phyloP scores from a whole-genome alignment of 2,329 filamentous ascomycete genomes.

The Mariannaea elegans region DNA sequence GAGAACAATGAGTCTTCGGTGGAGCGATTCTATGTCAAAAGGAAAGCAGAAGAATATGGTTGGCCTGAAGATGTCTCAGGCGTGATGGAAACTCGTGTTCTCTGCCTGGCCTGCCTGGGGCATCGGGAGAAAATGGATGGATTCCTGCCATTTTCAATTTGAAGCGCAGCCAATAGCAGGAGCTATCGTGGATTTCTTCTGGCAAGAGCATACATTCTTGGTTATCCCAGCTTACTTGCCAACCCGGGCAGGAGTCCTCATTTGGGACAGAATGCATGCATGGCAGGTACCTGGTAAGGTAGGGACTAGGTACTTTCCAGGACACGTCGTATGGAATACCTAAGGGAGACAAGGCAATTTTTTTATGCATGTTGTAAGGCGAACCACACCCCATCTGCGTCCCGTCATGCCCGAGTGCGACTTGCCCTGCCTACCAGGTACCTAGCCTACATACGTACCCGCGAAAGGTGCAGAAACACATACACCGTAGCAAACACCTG shows the following conservation, averaged over 20 bases:
- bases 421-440: too few species aligned
- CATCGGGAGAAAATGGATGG: slow-evolving; percentile 32
- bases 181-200: not conserved
- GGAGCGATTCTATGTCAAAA: slow-evolving; percentile 12
- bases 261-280: too few species aligned
- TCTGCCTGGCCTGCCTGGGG: slow-evolving; percentile 39
- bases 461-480: too few species aligned
- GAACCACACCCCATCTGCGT: too few species aligned
- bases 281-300: not conserved
- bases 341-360: slow-evolving; percentile 12
- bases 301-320: not conserved
- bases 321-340: too few species aligned
- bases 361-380: not conserved
- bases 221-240: not conserved
- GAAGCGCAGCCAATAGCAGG: slow-evolving; percentile 2
- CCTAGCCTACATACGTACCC: too few species aligned
- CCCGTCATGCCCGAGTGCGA: too few species aligned
- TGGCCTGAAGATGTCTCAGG: slow-evolving; percentile 8
- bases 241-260: not conserved
- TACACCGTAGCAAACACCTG: not conserved
- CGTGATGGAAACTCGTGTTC: slow-evolving; percentile 21
- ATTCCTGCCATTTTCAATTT: slow-evolving; percentile 24
- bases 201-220: slow-evolving; percentile 3
- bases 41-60: slow-evolving; percentile 1
- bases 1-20: slow-evolving; percentile 11